Evolutionary conservation across 352 stramenopile genomes (phyloP), one percentile per base, ranked within the genome.

Genomic region (Pythium sp.): DNA sequence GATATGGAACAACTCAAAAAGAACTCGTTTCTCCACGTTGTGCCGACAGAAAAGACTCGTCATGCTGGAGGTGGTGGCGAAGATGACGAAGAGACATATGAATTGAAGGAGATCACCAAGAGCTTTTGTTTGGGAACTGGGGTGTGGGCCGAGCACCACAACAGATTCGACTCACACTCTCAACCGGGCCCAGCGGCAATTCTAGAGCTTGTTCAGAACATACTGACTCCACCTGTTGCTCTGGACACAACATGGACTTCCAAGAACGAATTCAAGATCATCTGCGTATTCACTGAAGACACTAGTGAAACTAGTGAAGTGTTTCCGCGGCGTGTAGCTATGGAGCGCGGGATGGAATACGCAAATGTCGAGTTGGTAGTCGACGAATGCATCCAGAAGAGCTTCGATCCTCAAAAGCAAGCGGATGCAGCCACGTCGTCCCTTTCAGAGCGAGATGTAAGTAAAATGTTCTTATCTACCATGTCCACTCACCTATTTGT

Each of bases 351-450:
- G 11, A 51, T 91, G 32, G 46, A 71, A 18, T 77, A 72, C 32
- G 9, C 77, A 14, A 72, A 69, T 20, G 32, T 89, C 5, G 83
- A 91, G 8, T 26, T 70, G 14, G 74, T 91, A 4, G 28, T 86
- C 4, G 77, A 91, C 2, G 82, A 90, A 34, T 84, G 80, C 32
- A 62, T 91, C 3, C 82, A 81, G 51, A 68, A 74, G 62, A 80
- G 70, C 43, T 81, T 88, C 32, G 83, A 90, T 20, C 72, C 73
- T 24, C 71, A 74, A 26, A 89, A 91, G 58, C 62, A 88, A 46
- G 63, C 73, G 12, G 76, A 87, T 9, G 58, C 74, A 36, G 65
- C 71, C 3, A 43, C 74, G 3, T 68, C 74, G 2, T 68, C 72
- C 5, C 70, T 85, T 1, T 67, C 64, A 46, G 72, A 86, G 5